Evolutionary conservation across 352 stramenopile genomes (phyloP), one percentile per base, ranked within the genome.

Genomic region (Pythium aphanidermatum): DNA sequence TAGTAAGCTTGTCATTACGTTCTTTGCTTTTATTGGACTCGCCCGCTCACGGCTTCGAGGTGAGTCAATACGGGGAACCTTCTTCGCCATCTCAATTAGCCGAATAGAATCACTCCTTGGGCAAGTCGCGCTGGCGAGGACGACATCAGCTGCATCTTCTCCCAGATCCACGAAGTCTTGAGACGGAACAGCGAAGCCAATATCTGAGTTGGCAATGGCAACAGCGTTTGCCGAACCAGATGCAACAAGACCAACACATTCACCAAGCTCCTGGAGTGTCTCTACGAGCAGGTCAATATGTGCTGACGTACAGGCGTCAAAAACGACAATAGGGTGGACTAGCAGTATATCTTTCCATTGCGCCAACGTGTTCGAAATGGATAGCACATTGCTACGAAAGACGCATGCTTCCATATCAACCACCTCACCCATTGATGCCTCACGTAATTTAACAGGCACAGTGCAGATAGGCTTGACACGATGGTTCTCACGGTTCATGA

Each of bases 261-360:
- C 70, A 23, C 66, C 70, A 1, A 81, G 40, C 20, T 81, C 70
- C 35, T 81, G 70, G 9, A 78, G 40, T 12, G 58, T 81, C 41
- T 81, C 70, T 8, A 81, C 66, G 2, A 81, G 41, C 13, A 78
- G 36, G 31, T 77, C 66, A 17, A 74, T 65, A 23, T 81, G 63
- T 5, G 58, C 53, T 5, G 70, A 54, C 6, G 49, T 52, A 28
- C 63, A 71, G 7, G 57, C 67, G 24, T 81, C 70, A 38, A 81
- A 78, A 1, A 81, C 42, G 7, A 75, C 61, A n/a, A 74, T 49
- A 8, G 57, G 25, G 11, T 75, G 58, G 38, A 74, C 66, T 5
- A 60, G 53, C 13, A 74, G 31, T 8, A 81, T 60, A 33, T 67
- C 51, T 21, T 65, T 62, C 70, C 70, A 81, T 42, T 78, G 66